phyloP scores from a whole-genome alignment of 2,329 filamentous ascomycete genomes.

The Chrysoporthe cubensis region DNA sequence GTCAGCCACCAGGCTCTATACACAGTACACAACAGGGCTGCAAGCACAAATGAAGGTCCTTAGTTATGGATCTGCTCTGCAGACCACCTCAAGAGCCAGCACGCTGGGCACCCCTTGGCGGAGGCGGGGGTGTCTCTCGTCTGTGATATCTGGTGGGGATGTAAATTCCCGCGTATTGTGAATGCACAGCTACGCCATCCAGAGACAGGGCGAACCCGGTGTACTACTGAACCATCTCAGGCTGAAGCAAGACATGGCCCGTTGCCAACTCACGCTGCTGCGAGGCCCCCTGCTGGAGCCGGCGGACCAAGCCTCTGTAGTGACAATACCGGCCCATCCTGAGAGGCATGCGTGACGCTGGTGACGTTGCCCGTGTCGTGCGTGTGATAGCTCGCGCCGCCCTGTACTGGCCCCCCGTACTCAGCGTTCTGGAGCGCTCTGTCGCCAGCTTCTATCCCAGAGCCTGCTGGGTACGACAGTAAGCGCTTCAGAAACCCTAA shows the following conservation, averaged over 20 bases:
- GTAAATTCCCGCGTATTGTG: no score
- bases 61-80: background rate
- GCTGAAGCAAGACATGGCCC: constrained; percentile 23
- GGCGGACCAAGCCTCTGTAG: background rate
- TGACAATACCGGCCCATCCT: no score
- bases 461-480: no score
- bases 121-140: background rate
- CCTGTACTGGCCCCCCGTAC: background rate
- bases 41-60: background rate
- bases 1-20: no score
- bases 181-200: no score
- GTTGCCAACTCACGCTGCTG: background rate
- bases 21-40: background rate
- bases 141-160: background rate
- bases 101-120: background rate
- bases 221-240: constrained; percentile 16
- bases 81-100: background rate
- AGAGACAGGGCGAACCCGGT: background rate
- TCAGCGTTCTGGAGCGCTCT: no score
- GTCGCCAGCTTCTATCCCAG: no score
- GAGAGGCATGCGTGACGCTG: background rate
- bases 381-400: background rate
- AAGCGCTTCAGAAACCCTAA: no score
- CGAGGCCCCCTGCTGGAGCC: no score
- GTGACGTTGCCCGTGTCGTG: constrained; percentile 7